phyloP scores from a whole-genome alignment of 257 asterid genomes.

The Lavandula angustifolia region DNA sequence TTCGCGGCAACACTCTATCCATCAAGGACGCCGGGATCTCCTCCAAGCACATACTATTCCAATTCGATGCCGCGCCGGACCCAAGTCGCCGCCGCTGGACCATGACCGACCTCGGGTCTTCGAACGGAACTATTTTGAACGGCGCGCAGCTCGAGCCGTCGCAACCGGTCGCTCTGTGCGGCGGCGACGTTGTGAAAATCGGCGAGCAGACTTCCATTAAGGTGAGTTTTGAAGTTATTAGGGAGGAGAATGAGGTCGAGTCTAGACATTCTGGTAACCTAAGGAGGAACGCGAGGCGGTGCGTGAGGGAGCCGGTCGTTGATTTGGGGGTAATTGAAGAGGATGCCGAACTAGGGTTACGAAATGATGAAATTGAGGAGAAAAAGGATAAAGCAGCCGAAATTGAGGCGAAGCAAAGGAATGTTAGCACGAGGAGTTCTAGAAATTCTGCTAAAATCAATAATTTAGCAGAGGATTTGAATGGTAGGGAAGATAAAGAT shows the following conservation, averaged over 20 bases:
- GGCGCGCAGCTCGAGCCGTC: constrained; percentile 38
- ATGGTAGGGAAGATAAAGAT: constrained; percentile 1
- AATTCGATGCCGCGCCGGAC: constrained; percentile 29
- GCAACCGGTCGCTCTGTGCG: constrained; percentile 38
- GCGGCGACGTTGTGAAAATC: constrained; percentile 53
- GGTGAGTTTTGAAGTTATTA: constrained; percentile 37
- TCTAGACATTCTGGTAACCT: neutral
- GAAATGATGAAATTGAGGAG: constrained; percentile 13
- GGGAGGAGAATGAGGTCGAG: constrained; percentile 3
- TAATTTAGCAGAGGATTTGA: constrained; percentile 26
- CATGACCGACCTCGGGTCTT: constrained; percentile 63
- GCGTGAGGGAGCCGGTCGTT: constrained; percentile 35
- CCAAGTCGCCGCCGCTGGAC: constrained; percentile 44
- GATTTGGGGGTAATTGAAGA: constrained; percentile 46
- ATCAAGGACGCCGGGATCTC: constrained; percentile 80
- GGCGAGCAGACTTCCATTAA: constrained; percentile 69
- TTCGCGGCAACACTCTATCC: constrained; percentile 61
- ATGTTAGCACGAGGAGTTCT: constrained; percentile 24
- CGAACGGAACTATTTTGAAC: constrained; percentile 73
- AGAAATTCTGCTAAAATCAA: constrained; percentile 31
- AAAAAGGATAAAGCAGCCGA: constrained; percentile 28
- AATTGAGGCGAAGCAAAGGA: constrained; percentile 34
- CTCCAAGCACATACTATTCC: constrained; percentile 61
- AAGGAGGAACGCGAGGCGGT: constrained; percentile 44
- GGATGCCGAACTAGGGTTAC: constrained; percentile 45